A percentile compares a stretch with the other conserved stretches of the same genome.
phyloP scores from a whole-genome alignment of 441 rosid species.

The Raphanus hybrid region DNA sequence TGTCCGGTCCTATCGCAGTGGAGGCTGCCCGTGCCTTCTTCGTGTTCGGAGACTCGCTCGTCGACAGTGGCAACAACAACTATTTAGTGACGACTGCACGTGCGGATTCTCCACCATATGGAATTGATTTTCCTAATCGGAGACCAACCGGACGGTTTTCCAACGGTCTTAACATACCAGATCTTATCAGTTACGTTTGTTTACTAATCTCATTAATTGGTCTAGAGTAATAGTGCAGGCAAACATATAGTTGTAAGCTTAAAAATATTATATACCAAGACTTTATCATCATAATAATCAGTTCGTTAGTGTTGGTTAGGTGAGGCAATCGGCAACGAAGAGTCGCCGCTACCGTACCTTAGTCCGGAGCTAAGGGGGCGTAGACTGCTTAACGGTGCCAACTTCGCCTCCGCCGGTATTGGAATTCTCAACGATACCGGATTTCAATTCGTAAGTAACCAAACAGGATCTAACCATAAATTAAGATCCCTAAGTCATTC shows the following conservation, averaged over 20 bases:
- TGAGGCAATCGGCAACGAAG: slow-evolving; percentile 39
- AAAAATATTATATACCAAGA: not conserved
- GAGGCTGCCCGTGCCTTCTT: slow-evolving; percentile 57
- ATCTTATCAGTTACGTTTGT: slow-evolving; percentile 46
- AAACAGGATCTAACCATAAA: not conserved
- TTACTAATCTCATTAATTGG: not conserved
- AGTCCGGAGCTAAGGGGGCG: slow-evolving; percentile 46
- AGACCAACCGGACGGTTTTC: slow-evolving; percentile 54
- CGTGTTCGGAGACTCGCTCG: slow-evolving; percentile 73
- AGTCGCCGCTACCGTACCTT: slow-evolving; percentile 51
- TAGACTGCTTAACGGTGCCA: slow-evolving; percentile 53
- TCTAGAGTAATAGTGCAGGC: slow-evolving; percentile 1
- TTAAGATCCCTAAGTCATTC: too few relatives aligned
- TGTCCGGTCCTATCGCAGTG: slow-evolving; percentile 31
- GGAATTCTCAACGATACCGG: slow-evolving; percentile 61
- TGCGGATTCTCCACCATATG: slow-evolving; percentile 56
- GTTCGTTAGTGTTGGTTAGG: slow-evolving; percentile 27
- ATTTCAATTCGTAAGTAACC: slow-evolving; percentile 48
- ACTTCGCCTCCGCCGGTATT: slow-evolving; percentile 55
- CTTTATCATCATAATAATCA: not conserved
- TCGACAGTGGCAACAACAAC: slow-evolving; percentile 75
- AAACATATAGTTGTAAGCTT: not conserved
- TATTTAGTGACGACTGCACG: slow-evolving; percentile 63
- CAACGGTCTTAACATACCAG: slow-evolving; percentile 54
- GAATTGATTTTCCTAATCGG: slow-evolving; percentile 46